Conservation (phyloP, 495 filamentous ascomycete genomes). For the Talaromyces wortmannii region DNA sequence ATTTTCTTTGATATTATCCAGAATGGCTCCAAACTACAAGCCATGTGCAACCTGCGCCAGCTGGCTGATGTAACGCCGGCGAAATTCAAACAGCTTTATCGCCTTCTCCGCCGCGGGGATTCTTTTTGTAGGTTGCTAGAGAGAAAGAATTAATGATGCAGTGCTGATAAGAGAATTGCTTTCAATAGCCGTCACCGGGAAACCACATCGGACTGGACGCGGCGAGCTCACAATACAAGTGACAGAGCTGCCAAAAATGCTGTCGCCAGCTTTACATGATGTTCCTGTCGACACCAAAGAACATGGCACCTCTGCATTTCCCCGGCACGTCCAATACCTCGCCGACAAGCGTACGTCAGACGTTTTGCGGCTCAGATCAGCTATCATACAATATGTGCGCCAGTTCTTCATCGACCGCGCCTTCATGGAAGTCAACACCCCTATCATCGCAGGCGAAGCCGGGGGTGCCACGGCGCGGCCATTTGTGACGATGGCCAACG, state of each 20-base stretch:
- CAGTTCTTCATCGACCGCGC: conserved; percentile 60
- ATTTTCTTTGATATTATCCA: conserved; percentile 75
- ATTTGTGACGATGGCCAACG: conserved; percentile 69
- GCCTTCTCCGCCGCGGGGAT: conserved; percentile 63
- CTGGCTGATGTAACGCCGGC: conserved; percentile 37
- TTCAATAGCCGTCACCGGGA: conserved; percentile 56
- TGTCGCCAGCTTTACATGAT: conserved; percentile 71
- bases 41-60: conserved; percentile 58
- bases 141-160: background rate
- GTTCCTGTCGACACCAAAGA: conserved; percentile 60
- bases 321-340: conserved; percentile 73
- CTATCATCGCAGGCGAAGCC: conserved; percentile 68
- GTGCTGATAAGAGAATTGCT: conserved; percentile 1
- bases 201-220: conserved; percentile 58
- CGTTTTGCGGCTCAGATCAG: conserved; percentile 63
- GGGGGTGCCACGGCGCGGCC: conserved; percentile 82
- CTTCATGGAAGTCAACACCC: conserved; percentile 86
- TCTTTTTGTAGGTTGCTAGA: conserved; percentile 57
- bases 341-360: conserved; percentile 60
- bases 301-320: conserved; percentile 60
- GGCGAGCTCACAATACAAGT: conserved; percentile 76
- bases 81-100: conserved; percentile 53
- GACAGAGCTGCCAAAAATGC: conserved; percentile 55
- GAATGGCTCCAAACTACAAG: conserved; percentile 64
- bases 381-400: conserved; percentile 67